A percentile compares a stretch with the other conserved stretches of the same genome.
These are phyloP conservation scores for Alnus rubra DNA, from an alignment of 306 rosid genomes.

Conservation along the genomic window DNA sequence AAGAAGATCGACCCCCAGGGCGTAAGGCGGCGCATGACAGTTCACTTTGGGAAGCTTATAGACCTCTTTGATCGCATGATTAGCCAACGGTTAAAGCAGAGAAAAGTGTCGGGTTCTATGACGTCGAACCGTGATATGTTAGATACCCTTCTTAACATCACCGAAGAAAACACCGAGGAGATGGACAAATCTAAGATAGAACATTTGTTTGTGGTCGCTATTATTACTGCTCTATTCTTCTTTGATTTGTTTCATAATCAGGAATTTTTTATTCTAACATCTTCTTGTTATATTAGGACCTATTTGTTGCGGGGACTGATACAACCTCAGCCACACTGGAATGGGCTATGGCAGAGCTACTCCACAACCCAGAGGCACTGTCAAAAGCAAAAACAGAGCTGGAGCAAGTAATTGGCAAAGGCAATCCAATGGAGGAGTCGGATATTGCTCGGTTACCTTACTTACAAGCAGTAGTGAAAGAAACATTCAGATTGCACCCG, in stretches of 20 bases:
- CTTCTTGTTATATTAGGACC: conserved; percentile 28
- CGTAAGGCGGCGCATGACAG: too few relatives aligned
- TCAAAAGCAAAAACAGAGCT: conserved; percentile 46
- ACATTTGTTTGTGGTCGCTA: background rate
- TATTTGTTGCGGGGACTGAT: conserved; percentile 65
- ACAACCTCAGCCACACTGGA: conserved; percentile 49
- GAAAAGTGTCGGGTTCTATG: background rate
- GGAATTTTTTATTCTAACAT: too few relatives aligned
- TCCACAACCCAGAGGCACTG: conserved; percentile 45
- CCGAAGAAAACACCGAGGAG: conserved; percentile 31
- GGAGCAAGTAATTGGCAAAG: conserved; percentile 44
- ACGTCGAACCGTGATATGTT: conserved; percentile 29
- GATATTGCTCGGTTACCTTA: conserved; percentile 45
- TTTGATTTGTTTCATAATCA: too few relatives aligned
- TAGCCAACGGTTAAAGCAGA: too few relatives aligned
- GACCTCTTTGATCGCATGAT: too few relatives aligned
- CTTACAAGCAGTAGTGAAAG: conserved; percentile 56
- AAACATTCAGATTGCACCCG: conserved; percentile 47
- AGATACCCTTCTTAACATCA: conserved; percentile 45
- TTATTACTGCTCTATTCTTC: background rate
- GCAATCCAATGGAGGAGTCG: conserved; percentile 50
- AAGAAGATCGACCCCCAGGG: too few relatives aligned
- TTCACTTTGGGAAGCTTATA: too few relatives aligned
- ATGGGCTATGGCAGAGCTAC: conserved; percentile 64
- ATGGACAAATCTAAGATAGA: conserved; percentile 19